A percentile compares a stretch with the other conserved stretches of the same genome.
These are phyloP conservation scores for Scheffersomyces segobiensis DNA, from an alignment of 1,139 yeast genomes.

Conservation along the genomic window DNA sequence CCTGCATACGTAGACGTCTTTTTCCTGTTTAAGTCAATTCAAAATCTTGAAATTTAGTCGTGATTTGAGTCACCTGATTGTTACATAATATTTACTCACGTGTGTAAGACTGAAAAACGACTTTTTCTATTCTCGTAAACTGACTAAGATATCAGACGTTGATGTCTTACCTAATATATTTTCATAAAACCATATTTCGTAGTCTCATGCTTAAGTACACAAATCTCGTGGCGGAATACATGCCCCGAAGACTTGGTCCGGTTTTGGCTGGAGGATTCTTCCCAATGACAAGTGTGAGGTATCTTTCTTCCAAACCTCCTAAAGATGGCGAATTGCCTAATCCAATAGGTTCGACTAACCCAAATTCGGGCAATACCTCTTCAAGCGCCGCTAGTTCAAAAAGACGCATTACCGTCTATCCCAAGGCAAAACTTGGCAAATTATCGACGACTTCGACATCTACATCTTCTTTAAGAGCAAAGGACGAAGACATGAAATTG, in stretches of 20 bases:
- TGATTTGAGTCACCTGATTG: neutral
- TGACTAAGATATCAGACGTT: neutral
- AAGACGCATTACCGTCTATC: conserved; percentile 4
- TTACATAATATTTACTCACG: too few relatives aligned
- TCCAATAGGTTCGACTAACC: conserved; percentile 5
- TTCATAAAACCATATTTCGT: neutral
- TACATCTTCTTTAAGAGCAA: neutral
- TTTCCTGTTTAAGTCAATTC: neutral
- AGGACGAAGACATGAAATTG: neutral
- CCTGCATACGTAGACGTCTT: neutral
- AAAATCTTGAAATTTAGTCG: too few relatives aligned
- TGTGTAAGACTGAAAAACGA: neutral
- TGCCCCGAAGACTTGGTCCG: neutral
- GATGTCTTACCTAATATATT: neutral
- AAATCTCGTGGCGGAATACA: neutral
- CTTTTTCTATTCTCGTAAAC: neutral
- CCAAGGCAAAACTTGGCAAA: conserved; percentile 3
- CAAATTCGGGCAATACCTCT: conserved; percentile 7
- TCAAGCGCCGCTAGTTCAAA: conserved; percentile 2
- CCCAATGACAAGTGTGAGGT: neutral
- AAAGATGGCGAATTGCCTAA: conserved; percentile 8
- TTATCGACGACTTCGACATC: neutral
- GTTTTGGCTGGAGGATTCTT: neutral
- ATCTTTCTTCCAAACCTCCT: conserved; percentile 10
- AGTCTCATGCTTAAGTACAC: neutral